Evolutionary conservation across 768 basidiomycete genomes (phyloP).

Genomic region (Phanerodontia chrysosporium): DNA sequence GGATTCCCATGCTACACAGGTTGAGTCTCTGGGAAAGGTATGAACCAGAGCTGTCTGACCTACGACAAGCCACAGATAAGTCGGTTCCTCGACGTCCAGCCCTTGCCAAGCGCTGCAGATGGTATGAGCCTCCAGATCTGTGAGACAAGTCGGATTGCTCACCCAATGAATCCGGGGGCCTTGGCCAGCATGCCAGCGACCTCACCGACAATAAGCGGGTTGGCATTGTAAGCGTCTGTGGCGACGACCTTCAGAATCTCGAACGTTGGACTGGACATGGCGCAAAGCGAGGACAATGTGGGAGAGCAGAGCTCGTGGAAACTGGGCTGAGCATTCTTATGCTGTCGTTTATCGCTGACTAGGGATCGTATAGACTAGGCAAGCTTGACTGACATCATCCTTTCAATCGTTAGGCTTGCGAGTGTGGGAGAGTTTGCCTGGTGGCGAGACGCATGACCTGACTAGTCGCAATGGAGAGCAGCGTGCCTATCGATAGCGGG

Average conservation of each 20-base stretch:
- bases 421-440: no score
- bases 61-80: slow-evolving; percentile 11
- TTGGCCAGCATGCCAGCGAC: slow-evolving; percentile 14
- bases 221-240: slow-evolving; percentile 13
- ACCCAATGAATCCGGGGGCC: slow-evolving; percentile 1
- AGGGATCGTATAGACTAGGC: no score
- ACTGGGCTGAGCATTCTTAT: no score
- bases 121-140: no score
- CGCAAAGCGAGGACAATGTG: not conserved
- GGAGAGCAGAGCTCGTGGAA: not conserved
- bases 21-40: not conserved
- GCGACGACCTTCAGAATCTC: not conserved
- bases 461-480: no score
- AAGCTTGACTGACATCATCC: no score
- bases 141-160: not conserved
- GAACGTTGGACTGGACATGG: not conserved
- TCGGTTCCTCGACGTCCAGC: slow-evolving; percentile 14
- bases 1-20: slow-evolving; percentile 12
- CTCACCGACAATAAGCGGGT: slow-evolving; percentile 10
- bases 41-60: slow-evolving; percentile 1
- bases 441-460: no score
- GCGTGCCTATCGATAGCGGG: no score
- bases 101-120: slow-evolving; percentile 14
- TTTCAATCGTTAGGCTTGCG: no score
- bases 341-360: no score